A percentile compares a stretch with the other conserved stretches of the same genome.
Conservation (phyloP, 441 rosid species). For the Macaranga tanarius region DNA sequence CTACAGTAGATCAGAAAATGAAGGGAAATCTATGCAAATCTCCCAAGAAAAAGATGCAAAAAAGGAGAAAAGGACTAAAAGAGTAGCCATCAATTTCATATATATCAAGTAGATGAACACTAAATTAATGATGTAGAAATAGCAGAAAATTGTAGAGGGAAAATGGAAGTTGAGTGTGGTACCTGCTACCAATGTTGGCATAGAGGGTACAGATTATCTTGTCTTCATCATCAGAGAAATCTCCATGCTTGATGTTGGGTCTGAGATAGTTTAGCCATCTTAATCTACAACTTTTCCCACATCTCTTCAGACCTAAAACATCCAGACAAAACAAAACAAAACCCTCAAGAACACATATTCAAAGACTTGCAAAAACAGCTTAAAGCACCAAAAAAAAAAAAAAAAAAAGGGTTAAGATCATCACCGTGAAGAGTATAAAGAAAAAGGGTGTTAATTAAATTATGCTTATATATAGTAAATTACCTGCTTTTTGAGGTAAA, state of each 20-base stretch:
- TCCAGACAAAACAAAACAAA: slow-evolving; percentile 17
- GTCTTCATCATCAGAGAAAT: slow-evolving; percentile 83
- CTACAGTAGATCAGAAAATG: neutral
- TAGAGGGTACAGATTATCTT: slow-evolving; percentile 65
- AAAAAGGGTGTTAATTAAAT: neutral
- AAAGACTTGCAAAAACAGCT: neutral
- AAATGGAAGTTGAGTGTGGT: neutral
- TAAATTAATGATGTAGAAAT: too few relatives aligned
- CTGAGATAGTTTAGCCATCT: slow-evolving; percentile 97
- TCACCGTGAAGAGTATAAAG: neutral
- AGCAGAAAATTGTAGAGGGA: too few relatives aligned
- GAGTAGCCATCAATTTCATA: neutral
- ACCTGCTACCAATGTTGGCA: slow-evolving; percentile 93
- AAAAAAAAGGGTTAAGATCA: neutral
- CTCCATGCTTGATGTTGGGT: slow-evolving; percentile 91
- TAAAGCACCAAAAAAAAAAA: neutral
- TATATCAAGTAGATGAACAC: too few relatives aligned
- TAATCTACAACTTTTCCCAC: slow-evolving; percentile 94
- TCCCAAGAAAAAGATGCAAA: neutral
- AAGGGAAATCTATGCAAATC: neutral
- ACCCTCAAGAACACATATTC: neutral
- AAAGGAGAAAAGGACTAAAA: neutral
- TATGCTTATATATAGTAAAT: neutral
- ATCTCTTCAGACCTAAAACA: slow-evolving; percentile 65
- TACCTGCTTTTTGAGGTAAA: slow-evolving; percentile 85